Conservation (phyloP, 192 early-diverging fungal genomes). For the Linnemannia zychae region DNA sequence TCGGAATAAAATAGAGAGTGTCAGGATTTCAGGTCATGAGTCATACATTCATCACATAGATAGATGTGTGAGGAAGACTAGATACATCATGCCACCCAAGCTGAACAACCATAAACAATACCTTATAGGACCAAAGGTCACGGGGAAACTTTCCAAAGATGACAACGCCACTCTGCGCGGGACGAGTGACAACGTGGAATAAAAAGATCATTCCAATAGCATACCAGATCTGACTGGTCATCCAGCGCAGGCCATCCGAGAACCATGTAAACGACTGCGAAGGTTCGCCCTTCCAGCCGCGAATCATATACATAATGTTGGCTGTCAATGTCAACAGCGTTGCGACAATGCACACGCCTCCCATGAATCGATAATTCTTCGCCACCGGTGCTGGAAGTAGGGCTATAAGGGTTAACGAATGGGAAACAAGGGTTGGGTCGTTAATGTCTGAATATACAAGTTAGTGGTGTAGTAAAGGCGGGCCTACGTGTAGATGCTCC, state of each 20-base stretch:
- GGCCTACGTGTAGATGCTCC: no score
- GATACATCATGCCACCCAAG: no score
- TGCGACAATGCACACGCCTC: slow-evolving; percentile 34
- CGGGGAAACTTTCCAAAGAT: slow-evolving; percentile 53
- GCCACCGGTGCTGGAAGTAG: slow-evolving; percentile 43
- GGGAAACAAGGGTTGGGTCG: neutral
- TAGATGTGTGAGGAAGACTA: neutral
- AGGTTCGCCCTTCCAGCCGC: slow-evolving; percentile 44
- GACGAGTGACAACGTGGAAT: slow-evolving; percentile 52
- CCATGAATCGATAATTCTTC: slow-evolving; percentile 38
- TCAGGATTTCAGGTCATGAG: neutral
- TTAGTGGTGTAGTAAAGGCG: no score
- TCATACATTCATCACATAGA: neutral
- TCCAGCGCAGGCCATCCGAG: slow-evolving; percentile 32
- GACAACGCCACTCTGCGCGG: slow-evolving; percentile 53
- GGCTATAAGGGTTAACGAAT: slow-evolving; percentile 1
- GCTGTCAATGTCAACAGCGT: slow-evolving; percentile 25
- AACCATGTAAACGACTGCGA: slow-evolving; percentile 24
- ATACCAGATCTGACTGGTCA: slow-evolving; percentile 55
- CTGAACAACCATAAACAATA: neutral
- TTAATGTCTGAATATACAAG: no score
- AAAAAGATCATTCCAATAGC: slow-evolving; percentile 51
- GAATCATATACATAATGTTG: slow-evolving; percentile 51
- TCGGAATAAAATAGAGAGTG: neutral
- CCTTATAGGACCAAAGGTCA: slow-evolving; percentile 51